A percentile compares a stretch with the other conserved stretches of the same genome.
These are phyloP conservation scores for Pichia insulana DNA, from an alignment of 805 yeast genomes.

Conservation along the genomic window DNA sequence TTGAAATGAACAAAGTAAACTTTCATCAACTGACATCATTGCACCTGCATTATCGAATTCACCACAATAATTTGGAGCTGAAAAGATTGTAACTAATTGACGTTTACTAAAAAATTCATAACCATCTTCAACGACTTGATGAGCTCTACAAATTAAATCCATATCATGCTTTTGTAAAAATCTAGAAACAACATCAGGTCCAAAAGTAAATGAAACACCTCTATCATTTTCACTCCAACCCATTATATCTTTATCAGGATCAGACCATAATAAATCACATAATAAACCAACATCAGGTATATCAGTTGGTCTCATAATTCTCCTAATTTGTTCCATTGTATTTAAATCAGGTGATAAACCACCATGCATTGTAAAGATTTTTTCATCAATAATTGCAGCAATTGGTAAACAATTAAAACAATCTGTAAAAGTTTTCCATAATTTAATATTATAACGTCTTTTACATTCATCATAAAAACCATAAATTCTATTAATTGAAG, in stretches of 20 bases:
- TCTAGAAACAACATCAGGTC: conserved; percentile 97
- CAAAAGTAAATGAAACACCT: conserved; percentile 98
- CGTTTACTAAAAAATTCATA: conserved; percentile 95
- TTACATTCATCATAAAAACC: conserved; percentile 98
- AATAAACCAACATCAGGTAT: conserved; percentile 95
- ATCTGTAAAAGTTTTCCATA: conserved; percentile 98
- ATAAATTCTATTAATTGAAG: conserved; percentile 93
- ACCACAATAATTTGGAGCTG: conserved; percentile 98
- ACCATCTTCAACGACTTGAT: conserved; percentile 98
- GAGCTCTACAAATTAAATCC: conserved; percentile 97
- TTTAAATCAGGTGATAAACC: conserved; percentile 96
- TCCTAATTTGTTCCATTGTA: conserved; percentile 96
- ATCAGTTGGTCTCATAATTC: conserved; percentile 99
- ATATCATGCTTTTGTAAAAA: conserved; percentile 94
- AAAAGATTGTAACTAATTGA: conserved; percentile 88
- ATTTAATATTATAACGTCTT: conserved; percentile 94
- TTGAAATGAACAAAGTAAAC: conserved; percentile 90
- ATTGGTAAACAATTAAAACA: conserved; percentile 97
- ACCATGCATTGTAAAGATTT: conserved; percentile 98
- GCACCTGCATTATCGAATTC: conserved; percentile 99
- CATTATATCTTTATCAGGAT: conserved; percentile 95
- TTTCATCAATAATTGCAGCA: conserved; percentile 96
- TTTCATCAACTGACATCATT: conserved; percentile 98
- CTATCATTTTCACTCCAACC: conserved; percentile 99
- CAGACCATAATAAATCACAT: conserved; percentile 96